A percentile compares a stretch with the other conserved stretches of the same genome.
Evolutionary conservation across 148 eudicot species (phyloP).

Genomic region (Rhododendron kiyosumense): DNA sequence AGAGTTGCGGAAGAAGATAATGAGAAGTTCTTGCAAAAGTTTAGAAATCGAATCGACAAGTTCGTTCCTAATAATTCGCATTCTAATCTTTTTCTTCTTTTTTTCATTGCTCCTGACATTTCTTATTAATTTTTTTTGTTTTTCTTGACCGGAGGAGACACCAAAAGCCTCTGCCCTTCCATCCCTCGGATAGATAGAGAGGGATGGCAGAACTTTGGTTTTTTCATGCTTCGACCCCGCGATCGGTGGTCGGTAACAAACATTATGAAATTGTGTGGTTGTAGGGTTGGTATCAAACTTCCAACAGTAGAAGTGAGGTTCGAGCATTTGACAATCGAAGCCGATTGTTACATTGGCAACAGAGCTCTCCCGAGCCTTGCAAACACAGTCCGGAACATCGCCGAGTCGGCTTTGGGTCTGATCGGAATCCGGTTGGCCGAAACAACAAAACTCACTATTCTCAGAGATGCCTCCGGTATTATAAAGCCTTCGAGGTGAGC

Average conservation of each 20-base stretch:
- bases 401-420: constrained; percentile 44
- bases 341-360: constrained; percentile 71
- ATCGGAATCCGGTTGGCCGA: constrained; percentile 58
- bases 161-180: not conserved
- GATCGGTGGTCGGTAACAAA: not conserved
- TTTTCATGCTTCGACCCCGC: not conserved
- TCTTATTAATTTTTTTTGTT: not conserved
- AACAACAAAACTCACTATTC: constrained; percentile 68
- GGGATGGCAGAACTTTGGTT: not conserved
- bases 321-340: constrained; percentile 65
- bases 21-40: constrained; percentile 72
- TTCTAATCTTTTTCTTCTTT: not conserved
- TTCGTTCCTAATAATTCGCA: constrained; percentile 19
- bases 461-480: constrained; percentile 72
- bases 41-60: constrained; percentile 80
- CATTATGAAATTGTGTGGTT: not conserved
- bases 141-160: not conserved
- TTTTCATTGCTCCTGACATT: not conserved
- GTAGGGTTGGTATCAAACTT: constrained; percentile 82
- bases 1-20: constrained; percentile 51
- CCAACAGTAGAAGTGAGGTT: constrained; percentile 82
- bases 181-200: too few relatives aligned
- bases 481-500: constrained; percentile 80
- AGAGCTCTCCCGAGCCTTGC: constrained; percentile 86
- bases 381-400: constrained; percentile 59